These are phyloP conservation scores for Chalciporus chontae DNA, from an alignment of 768 basidiomycete genomes.

Conservation along the genomic window DNA sequence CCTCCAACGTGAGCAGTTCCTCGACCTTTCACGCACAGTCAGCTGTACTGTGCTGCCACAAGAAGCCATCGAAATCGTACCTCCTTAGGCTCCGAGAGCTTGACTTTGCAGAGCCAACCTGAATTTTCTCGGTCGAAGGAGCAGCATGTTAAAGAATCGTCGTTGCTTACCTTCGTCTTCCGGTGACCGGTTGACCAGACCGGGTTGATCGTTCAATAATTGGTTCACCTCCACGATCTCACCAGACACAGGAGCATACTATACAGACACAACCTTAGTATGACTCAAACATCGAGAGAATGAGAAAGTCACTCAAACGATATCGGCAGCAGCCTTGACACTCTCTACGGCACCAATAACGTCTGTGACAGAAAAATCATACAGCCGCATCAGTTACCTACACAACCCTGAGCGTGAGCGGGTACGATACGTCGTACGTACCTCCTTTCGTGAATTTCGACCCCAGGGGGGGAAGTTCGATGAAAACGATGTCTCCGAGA, in stretches of 20 bases:
- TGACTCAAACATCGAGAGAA: not conserved
- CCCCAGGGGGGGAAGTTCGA: constrained; percentile 77
- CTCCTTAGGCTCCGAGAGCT: constrained; percentile 72
- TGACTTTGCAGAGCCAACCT: constrained; percentile 98
- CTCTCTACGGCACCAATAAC: constrained; percentile 92
- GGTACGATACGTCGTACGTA: constrained; percentile 36
- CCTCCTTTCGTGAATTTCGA: constrained; percentile 67
- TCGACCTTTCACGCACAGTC: constrained; percentile 50
- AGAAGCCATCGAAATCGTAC: constrained; percentile 36
- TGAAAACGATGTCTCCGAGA: constrained; percentile 96
- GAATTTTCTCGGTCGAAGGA: not conserved
- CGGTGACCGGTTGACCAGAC: constrained; percentile 84
- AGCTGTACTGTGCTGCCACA: not conserved
- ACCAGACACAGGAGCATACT: constrained; percentile 95
- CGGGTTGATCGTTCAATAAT: constrained; percentile 59
- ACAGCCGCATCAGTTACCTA: constrained; percentile 6
- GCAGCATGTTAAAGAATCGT: not conserved
- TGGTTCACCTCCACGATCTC: constrained; percentile 78
- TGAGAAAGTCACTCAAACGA: constrained; percentile 46
- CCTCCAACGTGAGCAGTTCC: constrained; percentile 64
- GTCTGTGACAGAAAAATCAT: constrained; percentile 40
- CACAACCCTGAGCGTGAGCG: not conserved
- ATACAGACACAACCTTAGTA: constrained; percentile 8
- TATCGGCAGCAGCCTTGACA: constrained; percentile 95
- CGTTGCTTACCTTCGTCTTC: constrained; percentile 68